Percentiles rank a stretch among this genome's conserved stretches.
Conservation (phyloP, 2,329 filamentous ascomycete species). For the Mollisia scopiformis region DNA sequence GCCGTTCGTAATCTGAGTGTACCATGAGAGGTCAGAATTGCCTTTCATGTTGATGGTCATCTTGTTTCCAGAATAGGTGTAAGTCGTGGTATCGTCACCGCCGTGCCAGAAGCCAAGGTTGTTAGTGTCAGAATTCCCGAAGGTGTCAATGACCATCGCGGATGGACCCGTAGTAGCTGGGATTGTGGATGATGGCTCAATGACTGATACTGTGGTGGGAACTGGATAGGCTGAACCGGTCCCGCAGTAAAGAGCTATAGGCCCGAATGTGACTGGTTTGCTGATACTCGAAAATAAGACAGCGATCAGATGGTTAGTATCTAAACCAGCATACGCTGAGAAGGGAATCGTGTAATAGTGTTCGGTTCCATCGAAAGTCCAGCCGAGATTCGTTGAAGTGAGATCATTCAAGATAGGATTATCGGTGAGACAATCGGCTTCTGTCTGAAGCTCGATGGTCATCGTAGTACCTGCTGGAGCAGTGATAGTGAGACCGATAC, state of each 20-base stretch:
- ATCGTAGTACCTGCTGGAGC: slow-evolving; percentile 55
- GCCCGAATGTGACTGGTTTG: slow-evolving; percentile 53
- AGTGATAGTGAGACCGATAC: slow-evolving; percentile 58
- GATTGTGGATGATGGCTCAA: slow-evolving; percentile 50
- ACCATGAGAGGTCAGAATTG: slow-evolving; percentile 64
- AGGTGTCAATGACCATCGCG: slow-evolving; percentile 63
- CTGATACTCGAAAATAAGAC: slow-evolving; percentile 53
- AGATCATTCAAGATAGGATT: slow-evolving; percentile 32
- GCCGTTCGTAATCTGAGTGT: slow-evolving; percentile 57
- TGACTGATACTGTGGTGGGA: slow-evolving; percentile 43
- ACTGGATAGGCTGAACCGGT: slow-evolving; percentile 52
- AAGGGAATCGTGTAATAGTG: slow-evolving; percentile 62
- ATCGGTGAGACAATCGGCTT: slow-evolving; percentile 41
- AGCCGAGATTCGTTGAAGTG: slow-evolving; percentile 53
- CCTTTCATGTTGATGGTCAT: slow-evolving; percentile 57
- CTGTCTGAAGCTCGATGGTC: slow-evolving; percentile 53
- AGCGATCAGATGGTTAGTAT: slow-evolving; percentile 54
- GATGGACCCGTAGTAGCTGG: slow-evolving; percentile 52
- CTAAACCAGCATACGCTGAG: slow-evolving; percentile 52
- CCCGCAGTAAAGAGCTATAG: slow-evolving; percentile 62
- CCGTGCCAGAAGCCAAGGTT: slow-evolving; percentile 68
- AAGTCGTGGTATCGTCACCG: slow-evolving; percentile 59
- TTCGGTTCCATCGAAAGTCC: slow-evolving; percentile 63
- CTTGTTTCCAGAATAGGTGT: slow-evolving; percentile 53
- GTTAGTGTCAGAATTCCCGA: slow-evolving; percentile 55